A percentile compares a stretch with the other conserved stretches of the same genome.
These are phyloP conservation scores for Kluyveromyces wickerhamii DNA, from an alignment of 805 yeast genomes.

Conservation along the genomic window DNA sequence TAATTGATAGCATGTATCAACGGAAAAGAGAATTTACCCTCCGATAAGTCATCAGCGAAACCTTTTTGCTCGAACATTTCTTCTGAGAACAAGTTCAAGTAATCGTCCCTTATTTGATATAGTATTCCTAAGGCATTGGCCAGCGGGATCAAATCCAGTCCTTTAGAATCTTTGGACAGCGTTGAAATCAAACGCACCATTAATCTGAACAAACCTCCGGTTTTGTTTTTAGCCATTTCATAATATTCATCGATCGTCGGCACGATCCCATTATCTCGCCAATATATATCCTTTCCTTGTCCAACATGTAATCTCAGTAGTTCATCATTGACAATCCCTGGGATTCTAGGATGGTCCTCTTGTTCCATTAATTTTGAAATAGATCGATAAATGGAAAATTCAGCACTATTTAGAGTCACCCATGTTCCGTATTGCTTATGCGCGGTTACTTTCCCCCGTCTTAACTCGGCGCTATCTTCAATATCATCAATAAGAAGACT, in stretches of 20 bases:
- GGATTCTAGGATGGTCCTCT: slow-evolving; percentile 17
- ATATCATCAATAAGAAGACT: slow-evolving; percentile 78
- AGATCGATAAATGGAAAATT: slow-evolving; percentile 72
- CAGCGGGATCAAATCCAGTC: slow-evolving; percentile 39
- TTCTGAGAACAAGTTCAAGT: slow-evolving; percentile 50
- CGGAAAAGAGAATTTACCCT: slow-evolving; percentile 85
- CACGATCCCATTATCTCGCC: slow-evolving; percentile 62
- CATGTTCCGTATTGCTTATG: slow-evolving; percentile 74
- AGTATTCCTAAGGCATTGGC: slow-evolving; percentile 74
- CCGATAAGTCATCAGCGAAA: slow-evolving; percentile 76
- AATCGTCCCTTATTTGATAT: slow-evolving; percentile 84
- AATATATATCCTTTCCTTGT: slow-evolving; percentile 80
- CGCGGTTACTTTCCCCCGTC: slow-evolving; percentile 77
- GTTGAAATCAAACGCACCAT: slow-evolving; percentile 57
- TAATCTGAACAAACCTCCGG: slow-evolving; percentile 81
- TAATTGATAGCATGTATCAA: slow-evolving; percentile 52
- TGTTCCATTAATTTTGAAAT: slow-evolving; percentile 40
- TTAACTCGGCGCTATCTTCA: slow-evolving; percentile 63
- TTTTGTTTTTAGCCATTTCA: slow-evolving; percentile 78
- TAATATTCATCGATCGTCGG: slow-evolving; percentile 61
- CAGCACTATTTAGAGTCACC: slow-evolving; percentile 74
- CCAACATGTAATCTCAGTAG: slow-evolving; percentile 79
- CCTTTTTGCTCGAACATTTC: slow-evolving; percentile 57
- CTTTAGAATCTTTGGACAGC: slow-evolving; percentile 10
- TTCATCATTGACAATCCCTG: slow-evolving; percentile 54